These are phyloP conservation scores for Medicago lupulina DNA, from an alignment of 306 rosid species.

Conservation along the genomic window DNA sequence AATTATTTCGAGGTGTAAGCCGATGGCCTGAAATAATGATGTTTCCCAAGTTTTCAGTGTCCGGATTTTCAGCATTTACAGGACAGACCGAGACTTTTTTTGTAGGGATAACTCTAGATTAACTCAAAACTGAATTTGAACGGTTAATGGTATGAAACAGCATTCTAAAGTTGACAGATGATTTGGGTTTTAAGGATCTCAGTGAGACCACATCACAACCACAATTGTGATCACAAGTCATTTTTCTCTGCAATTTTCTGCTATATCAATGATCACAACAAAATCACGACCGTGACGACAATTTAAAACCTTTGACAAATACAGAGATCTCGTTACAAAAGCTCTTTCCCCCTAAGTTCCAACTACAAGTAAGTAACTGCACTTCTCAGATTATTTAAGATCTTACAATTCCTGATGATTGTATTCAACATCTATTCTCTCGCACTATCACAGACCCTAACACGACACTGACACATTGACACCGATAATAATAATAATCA, in stretches of 20 bases:
- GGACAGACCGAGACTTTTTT: conserved; percentile 22
- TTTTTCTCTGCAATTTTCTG: neutral
- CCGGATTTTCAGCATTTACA: neutral
- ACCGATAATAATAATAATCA: no score
- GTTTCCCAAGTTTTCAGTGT: neutral
- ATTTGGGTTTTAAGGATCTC: neutral
- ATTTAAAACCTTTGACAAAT: conserved; percentile 1
- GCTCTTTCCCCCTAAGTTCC: neutral
- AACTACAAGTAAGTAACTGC: conserved; percentile 7
- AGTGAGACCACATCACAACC: neutral
- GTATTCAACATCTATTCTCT: neutral
- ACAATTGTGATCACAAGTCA: neutral
- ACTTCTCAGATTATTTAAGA: neutral
- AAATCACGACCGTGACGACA: neutral
- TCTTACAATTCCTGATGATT: conserved; percentile 2
- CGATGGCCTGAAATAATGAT: neutral
- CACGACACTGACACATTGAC: no score
- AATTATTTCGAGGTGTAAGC: neutral
- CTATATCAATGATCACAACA: neutral
- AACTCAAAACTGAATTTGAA: neutral
- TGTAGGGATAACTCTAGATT: conserved; percentile 19
- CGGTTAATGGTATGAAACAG: neutral
- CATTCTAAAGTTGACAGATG: conserved; percentile 3
- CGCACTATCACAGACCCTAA: no score
- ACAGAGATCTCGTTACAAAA: neutral